Evolutionary conservation across 1,284 basidiomycete genomes (phyloP), one percentile per base, ranked within the genome.

Genomic region (Ustilago tritici): DNA sequence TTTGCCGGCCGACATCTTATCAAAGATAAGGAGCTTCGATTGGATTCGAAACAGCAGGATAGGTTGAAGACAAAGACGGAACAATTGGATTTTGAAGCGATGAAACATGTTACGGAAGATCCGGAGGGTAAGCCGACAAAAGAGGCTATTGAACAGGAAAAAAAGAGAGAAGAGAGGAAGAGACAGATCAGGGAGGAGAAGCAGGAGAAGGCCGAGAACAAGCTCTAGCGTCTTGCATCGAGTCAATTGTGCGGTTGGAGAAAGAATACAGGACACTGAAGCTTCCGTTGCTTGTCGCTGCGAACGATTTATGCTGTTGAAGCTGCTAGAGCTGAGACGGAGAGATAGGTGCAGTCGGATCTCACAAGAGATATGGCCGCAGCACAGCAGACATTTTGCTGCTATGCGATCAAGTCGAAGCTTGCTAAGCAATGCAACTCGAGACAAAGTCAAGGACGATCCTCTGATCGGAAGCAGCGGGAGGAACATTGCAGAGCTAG

Each of bases 121-220:
- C 75, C 70, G 3, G 64, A 77, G 0, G 75, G 70, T 9, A 77
- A 73, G n/a, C 19, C 70, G 50, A 77, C 75, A 34, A 73, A 70
- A 23, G 61, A 67, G 8, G 69, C 62, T 1, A 76, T 76, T 34
- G 63, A 72, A 1, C 61, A 73, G 46, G 70, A 70, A 0, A 53
- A 58, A 10, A 34, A 57, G 14, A 55, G 74, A 19, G 15, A 47
- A 4, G 41, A 67, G 23, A 60, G 75, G 28, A 53, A 59, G 40
- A 23, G 65, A 14, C 41, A 61, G 2, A 66, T 73, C 54, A 47
- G 34, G 4, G 28, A 70, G 43, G 75, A 77, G 31, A 70, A 65
- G 52, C 23, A 67, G 53, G 68, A 74, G 8, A 74, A 74, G 65
- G 62, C 65, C 10, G 55, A 71, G 28, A 38, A 56, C 14, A 76